Conservation (phyloP, 345 rosid genomes). For the Anastatica hierochuntica region DNA sequence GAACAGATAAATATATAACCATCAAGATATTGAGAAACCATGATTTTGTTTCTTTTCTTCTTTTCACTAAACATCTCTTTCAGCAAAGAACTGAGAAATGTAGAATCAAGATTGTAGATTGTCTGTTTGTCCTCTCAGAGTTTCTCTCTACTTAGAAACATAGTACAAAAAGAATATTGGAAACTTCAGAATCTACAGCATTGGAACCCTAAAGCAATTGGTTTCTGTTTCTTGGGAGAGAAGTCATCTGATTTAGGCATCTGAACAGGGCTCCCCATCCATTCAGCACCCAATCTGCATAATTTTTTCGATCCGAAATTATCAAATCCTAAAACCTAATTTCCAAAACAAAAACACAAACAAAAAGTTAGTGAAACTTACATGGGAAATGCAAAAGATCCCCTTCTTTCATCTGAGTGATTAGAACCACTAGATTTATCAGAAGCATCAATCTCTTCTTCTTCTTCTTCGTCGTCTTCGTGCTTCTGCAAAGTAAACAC, state of each 20-base stretch:
- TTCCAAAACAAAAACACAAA: no score
- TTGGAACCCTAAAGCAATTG: slow-evolving; percentile 34
- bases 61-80: no score
- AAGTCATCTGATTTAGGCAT: slow-evolving; percentile 57
- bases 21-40: no score
- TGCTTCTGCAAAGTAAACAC: not conserved
- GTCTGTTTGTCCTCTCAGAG: no score
- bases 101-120: no score
- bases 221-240: slow-evolving; percentile 36
- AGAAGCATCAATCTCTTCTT: slow-evolving; percentile 12
- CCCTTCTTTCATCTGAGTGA: slow-evolving; percentile 45
- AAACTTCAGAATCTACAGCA: slow-evolving; percentile 41
- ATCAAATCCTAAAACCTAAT: not conserved
- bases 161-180: no score
- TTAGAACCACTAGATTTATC: slow-evolving; percentile 39
- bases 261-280: slow-evolving; percentile 64
- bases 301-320: not conserved
- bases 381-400: slow-evolving; percentile 71
- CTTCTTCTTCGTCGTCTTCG: slow-evolving; percentile 11
- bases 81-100: no score
- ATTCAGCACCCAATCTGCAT: slow-evolving; percentile 55
- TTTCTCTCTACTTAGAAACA: no score
- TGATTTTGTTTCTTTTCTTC: no score
- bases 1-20: no score
- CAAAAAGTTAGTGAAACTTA: slow-evolving; percentile 22